Evolutionary conservation across 257 asterid genomes (phyloP).

Genomic region (Mentha longifolia): DNA sequence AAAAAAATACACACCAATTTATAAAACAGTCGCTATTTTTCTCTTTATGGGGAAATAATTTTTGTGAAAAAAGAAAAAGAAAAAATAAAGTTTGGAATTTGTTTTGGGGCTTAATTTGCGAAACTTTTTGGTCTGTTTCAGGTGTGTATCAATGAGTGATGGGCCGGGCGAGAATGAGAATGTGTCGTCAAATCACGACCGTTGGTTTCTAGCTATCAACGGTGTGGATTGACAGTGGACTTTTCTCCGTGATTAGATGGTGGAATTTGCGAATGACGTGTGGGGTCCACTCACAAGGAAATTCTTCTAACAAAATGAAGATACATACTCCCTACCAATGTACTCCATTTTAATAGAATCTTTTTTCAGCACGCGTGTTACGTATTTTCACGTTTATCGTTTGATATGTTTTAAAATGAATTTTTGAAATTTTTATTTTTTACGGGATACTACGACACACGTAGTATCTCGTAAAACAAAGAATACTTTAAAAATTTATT

Average conservation of each 20-base stretch:
- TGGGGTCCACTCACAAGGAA: constrained; percentile 9
- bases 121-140: background rate
- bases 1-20: too few relatives aligned
- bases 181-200: background rate
- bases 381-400: too few relatives aligned
- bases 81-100: background rate
- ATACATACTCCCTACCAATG: too few relatives aligned
- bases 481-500: too few relatives aligned
- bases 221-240: background rate
- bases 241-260: background rate
- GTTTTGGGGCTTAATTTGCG: background rate
- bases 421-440: too few relatives aligned
- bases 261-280: constrained; percentile 22
- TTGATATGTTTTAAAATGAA: too few relatives aligned
- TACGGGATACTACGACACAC: too few relatives aligned
- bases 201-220: background rate
- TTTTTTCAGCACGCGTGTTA: too few relatives aligned
- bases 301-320: background rate
- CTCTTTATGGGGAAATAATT: background rate
- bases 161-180: background rate
- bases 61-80: background rate
- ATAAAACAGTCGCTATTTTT: too few relatives aligned
- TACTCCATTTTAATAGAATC: too few relatives aligned
- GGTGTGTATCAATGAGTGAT: constrained; percentile 1
- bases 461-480: too few relatives aligned